Evolutionary conservation across 2,329 filamentous ascomycete genomes (phyloP), one percentile per base, ranked within the genome.

Genomic region (Daldinia sp.): DNA sequence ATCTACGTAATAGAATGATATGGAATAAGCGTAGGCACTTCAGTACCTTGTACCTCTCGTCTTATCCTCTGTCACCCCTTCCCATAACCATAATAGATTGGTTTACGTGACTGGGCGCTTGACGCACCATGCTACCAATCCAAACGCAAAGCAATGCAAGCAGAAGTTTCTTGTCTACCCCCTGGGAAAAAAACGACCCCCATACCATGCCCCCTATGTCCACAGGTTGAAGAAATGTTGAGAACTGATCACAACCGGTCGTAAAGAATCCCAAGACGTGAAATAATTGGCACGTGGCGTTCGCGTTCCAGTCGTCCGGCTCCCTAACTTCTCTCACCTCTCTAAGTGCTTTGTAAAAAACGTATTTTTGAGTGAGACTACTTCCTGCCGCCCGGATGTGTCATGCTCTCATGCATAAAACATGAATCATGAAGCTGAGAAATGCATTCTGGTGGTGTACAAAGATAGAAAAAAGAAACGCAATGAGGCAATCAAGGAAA

Each of bases 1-100:
- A 33, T 23, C 50, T 50, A 28, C n/a, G 60, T 67, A 63, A 54
- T 28, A 67, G 63, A 69, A 50, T 33, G 67, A 67, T 67, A 61
- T 53, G 63, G 55, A 60, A 28, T 15, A 59, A 51, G 59, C 46
- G 53, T 54, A 56, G 46, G 46, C 55, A 37, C 39, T 55, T 33
- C 33, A 39, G 39, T 39, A 63, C 56, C 50, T 63, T 33, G 67
- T 66, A 56, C 51, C 26, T 64, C 56, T 37, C 20, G 7, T 30
- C 46, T 46, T 15, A 41, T 53, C 48, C 51, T 68, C 54, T 58
- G 62, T 50, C 60, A 7, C 10, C 42, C 20, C 18, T 23, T 23
- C 13, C 28, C 44, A 9, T 46, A 18, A 48, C 44, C 6, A 46
- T 20, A 60, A 51, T 50, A 51, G 60, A 58, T 67, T 60, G 64